Evolutionary conservation across 805 yeast genomes (phyloP), one percentile per base, ranked within the genome.

Genomic region (Debaryomyces hansenii): DNA sequence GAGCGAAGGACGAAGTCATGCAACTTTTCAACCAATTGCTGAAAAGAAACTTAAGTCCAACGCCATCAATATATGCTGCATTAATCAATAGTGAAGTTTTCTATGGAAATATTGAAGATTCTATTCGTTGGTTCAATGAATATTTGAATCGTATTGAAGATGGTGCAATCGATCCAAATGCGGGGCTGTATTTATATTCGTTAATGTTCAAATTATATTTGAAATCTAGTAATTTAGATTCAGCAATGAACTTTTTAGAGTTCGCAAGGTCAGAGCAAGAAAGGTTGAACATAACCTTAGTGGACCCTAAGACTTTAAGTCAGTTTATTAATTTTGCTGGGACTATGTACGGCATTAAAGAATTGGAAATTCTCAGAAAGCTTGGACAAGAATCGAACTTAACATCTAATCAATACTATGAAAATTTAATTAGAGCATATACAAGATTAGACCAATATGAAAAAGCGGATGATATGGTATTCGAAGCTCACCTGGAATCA

Each of bases 1-100:
- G 80, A 8, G 81, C 78, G 52, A 63, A 56, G 35, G 72, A 61
- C 34, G 77, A 73, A 58, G 82, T 78, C 9, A 78, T 76, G 21
- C 62, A 58, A 46, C 65, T 87, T 46, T 84, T 72, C 63, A 49
- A 65, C n/a, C 77, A 79, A 55, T 55, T 82, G 27, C 39, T 66
- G 4, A 62, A 68, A 42, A 67, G 83, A 44, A 72, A 74, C 1
- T 69, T 81, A 56, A 55, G 49, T 4, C 88, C 89, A 1, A 66
- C 71, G 3, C 62, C 70, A 1, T 55, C 60, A 7, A 68, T 82
- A 0, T 60, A 72, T 42, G 68, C 72, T 28, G 75, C 82, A 0
- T 55, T 83, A 36, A 73, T 83, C 42, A 60, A 66, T 21, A 53
- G 76, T n/a, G 62, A 72, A 36, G 53, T 75, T 11, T 62, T 60